Evolutionary conservation across 768 basidiomycete species (phyloP).

Genomic region (Guyanaporus albipodus): DNA sequence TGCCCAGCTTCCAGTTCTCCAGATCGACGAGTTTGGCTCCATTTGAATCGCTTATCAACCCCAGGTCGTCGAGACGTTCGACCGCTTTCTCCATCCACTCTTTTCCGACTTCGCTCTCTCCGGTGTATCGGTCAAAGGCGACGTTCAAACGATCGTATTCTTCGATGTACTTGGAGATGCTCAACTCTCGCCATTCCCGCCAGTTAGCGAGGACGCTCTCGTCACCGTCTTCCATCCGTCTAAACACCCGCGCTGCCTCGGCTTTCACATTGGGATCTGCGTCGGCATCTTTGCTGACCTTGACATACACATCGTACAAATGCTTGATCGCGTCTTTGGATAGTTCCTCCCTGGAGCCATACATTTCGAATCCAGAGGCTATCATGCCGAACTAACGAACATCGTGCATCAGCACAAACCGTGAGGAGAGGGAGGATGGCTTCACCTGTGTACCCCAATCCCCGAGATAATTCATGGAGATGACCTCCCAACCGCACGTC

Average conservation of each 20-base stretch:
- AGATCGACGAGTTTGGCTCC: slow-evolving; percentile 86
- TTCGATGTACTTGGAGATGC: slow-evolving; percentile 82
- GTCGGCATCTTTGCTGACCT: slow-evolving; percentile 87
- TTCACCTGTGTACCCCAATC: slow-evolving; percentile 97
- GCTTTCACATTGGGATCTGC: slow-evolving; percentile 65
- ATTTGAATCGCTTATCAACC: slow-evolving; percentile 64
- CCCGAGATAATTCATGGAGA: slow-evolving; percentile 89
- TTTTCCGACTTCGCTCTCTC: slow-evolving; percentile 79
- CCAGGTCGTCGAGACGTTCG: slow-evolving; percentile 60
- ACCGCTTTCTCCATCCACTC: slow-evolving; percentile 72
- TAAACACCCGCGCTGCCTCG: slow-evolving; percentile 84
- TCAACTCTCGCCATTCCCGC: slow-evolving; percentile 89
- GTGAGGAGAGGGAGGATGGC: background rate
- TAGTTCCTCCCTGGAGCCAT: slow-evolving; percentile 81
- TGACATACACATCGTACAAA: slow-evolving; percentile 92
- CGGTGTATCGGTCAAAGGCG: slow-evolving; percentile 86
- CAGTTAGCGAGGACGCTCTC: slow-evolving; percentile 81
- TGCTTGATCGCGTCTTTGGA: slow-evolving; percentile 90
- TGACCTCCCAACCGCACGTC: slow-evolving; percentile 90
- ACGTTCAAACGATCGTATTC: slow-evolving; percentile 90
- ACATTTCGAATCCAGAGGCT: slow-evolving; percentile 87
- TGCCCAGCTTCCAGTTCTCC: slow-evolving; percentile 87
- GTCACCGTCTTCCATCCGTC: slow-evolving; percentile 92
- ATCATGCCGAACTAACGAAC: slow-evolving; percentile 72
- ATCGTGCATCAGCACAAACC: background rate